Evolutionary conservation across 805 yeast species (phyloP), one percentile per base, ranked within the genome.

Genomic region (Yamadazyma philogaea): DNA sequence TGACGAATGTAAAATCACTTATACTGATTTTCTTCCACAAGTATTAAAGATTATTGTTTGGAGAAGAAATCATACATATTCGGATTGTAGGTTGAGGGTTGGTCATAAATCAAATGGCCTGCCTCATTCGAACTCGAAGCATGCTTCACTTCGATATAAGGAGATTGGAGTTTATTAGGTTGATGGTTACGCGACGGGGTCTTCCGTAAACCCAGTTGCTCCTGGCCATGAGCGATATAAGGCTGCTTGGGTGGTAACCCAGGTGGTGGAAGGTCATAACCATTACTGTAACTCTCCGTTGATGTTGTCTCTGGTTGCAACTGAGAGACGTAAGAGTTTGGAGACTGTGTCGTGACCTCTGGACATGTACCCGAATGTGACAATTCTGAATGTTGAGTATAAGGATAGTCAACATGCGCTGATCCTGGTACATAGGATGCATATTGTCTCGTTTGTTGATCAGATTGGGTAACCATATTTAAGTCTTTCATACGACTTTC

Each of bases 71-170:
- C 62, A 47, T 74, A 74, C 70, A 72, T 68, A 43, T 71, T 62
- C 2, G 78, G 75, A 48, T 69, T 68, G 50, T 73, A 73, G 2
- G 70, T 64, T 0, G 78, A 72, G 1, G 78, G 78, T 38, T 61
- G 64, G 37, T 61, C 60, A 39, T 61, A 61, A 26, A 61, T 61
- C 40, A 58, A 51, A 11, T 41, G 4, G 14, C 21, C 15, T 27
- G 20, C 30, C 22, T 24, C 12, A 34, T 24, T 27, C 19, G 34
- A 24, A 4, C 28, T 24, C 10, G 28, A n/a, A 24, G 8, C 10
- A 5, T 4, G 28, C 8, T 7, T 4, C 4, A 4, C 10, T 24
- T 24, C 8, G 8, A n/a, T 24, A n/a, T 24, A 24, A 11, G 28
- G n/a, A 11, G 28, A 4, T 24, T 24, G 28, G 28, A n/a, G 8